Evolutionary conservation across 2,329 filamentous ascomycete genomes (phyloP), one percentile per base, ranked within the genome.

Genomic region (Meredithiella fracta): DNA sequence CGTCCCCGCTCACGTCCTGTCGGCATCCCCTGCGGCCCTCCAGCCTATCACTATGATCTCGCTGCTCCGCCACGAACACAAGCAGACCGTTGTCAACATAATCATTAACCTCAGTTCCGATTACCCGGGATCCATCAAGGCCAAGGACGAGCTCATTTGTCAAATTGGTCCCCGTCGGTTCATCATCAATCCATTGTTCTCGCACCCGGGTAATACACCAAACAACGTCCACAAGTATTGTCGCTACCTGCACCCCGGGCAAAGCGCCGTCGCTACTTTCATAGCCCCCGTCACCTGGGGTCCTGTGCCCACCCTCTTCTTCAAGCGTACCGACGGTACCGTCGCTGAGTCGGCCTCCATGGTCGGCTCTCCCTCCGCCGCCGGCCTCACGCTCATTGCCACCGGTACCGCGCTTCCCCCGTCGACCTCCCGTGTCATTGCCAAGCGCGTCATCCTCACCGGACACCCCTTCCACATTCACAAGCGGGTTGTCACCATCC

Each of bases 381-480:
- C 73, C 1, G 72, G 75, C 3, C 73, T 96, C 14, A 76, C 81
- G 40, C 78, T 98, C 52, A 78, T 96, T 57, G 92, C 79, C 50
- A 95, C 86, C 0, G 92, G 94, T 60, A 97, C 92, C 0, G 82
- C 86, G 4, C 76, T 96, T 15, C 82, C 89, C 0, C 86, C 89
- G 2, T 83, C 66, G 68, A 90, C 69, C 65, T 80, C 66, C 64
- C 83, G 92, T 40, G 84, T 98, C 56, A 81, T 98, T 59, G 90
- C 91, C 63, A 98, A 98, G 72, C 84, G 92, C 54, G 82, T 94
- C 62, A 86, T 97, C 61, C 76, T 98, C 57, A 95, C 92, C 0
- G 94, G 92, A 15, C 91, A 98, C 66, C 92, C 94, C 0, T 96
- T 88, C 77, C 95, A 98, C 73, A 98, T 98, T 67, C 88, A 98